Evolutionary conservation across 2,329 filamentous ascomycete genomes (phyloP), one percentile per base, ranked within the genome.

Genomic region (Plectosphaerella plurivora): DNA sequence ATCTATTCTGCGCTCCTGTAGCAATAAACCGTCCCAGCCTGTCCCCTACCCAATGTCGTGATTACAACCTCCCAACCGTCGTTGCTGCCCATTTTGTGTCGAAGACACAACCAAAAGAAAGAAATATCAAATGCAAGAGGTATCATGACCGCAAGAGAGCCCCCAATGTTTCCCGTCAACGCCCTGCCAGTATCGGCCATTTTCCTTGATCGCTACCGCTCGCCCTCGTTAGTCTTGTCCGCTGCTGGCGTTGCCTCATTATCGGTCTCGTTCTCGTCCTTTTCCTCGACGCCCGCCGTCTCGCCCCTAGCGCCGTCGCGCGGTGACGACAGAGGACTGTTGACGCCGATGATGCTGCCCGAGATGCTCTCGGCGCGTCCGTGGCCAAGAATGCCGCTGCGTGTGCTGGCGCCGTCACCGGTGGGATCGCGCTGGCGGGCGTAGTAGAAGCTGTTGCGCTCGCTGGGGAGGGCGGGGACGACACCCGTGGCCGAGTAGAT

Each of bases 381-480:
- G 66, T 96, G 92, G 1, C 89, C 88, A 3, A 89, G 67, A 1
- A 87, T 72, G 0, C 89, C 90, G 66, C 90, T 96, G 51, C 89
- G 81, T 28, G 95, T 75, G 63, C 91, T 96, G 10, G 85, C 84
- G 1, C 82, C 88, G 59, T 96, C 90, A 5, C 79, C 83, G 46
- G 66, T 64, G 5, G 36, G 36, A 11, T 48, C 46, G 48, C 76
- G 68, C 44, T 71, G 82, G 57, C 77, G 75, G 54, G 83, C 83
- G 25, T 87, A 83, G 63, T 96, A 93, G 57, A 88, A 82, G 68
- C 89, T 95, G 65, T 88, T 93, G 47, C 92, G 80, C 63, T 96
- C 92, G 53, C 87, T 87, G 7, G 81, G 75, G 8, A 89, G 69
- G 12, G 83, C 80, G 6, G 86, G 84, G 1, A 81, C 81, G 4